Percentiles rank a stretch among this genome's conserved stretches.
phyloP scores from a whole-genome alignment of 2,329 filamentous ascomycete species.

The Fusarium sp. region DNA sequence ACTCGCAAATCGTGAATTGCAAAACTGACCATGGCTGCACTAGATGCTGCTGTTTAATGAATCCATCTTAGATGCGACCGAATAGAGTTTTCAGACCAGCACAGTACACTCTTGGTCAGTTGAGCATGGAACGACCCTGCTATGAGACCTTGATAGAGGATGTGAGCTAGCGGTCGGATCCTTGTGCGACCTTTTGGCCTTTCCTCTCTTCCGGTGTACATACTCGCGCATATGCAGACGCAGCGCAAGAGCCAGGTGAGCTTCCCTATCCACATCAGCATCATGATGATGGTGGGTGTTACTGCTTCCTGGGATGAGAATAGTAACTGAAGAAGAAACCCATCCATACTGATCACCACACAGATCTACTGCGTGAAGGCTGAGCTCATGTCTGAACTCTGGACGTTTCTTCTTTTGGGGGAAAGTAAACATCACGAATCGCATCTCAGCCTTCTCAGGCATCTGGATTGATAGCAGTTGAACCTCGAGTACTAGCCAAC shows the following conservation, averaged over 20 bases:
- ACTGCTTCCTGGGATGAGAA: constrained; percentile 29
- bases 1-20: constrained; percentile 36
- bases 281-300: constrained; percentile 20
- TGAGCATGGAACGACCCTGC: constrained; percentile 37
- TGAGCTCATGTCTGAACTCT: not conserved
- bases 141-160: constrained; percentile 34
- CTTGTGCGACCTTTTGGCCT: constrained; percentile 32
- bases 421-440: not conserved
- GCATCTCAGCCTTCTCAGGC: constrained; percentile 21
- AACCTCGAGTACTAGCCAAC: constrained; percentile 11
- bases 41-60: constrained; percentile 41
- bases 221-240: constrained; percentile 38
- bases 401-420: not conserved
- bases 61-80: constrained; percentile 36
- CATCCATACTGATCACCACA: constrained; percentile 15
- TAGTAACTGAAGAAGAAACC: constrained; percentile 17
- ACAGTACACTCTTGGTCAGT: constrained; percentile 35
- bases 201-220: constrained; percentile 37
- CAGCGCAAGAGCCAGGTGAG: constrained; percentile 34
- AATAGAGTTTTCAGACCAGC: constrained; percentile 33
- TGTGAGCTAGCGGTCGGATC: constrained; percentile 28
- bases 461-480: constrained; percentile 12
- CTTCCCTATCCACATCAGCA: constrained; percentile 25
- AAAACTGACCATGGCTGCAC: constrained; percentile 32
- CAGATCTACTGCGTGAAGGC: constrained; percentile 27